Evolutionary conservation across 179 eudicot genomes (phyloP).

Genomic region (Silene coronaria): DNA sequence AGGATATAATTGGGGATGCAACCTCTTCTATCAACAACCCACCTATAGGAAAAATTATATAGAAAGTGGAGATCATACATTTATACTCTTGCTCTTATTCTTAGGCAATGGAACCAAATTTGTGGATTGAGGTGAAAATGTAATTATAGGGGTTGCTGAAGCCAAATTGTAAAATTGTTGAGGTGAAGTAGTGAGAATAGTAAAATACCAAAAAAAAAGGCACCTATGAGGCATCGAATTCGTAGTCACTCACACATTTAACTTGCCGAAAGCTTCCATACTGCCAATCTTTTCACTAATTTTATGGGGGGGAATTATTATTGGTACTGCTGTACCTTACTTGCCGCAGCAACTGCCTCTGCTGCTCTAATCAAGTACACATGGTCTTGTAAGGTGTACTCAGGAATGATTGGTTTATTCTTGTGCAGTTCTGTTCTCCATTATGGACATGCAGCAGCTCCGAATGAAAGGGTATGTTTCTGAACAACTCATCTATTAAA

Average conservation of each 20-base stretch:
- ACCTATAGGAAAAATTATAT: background rate
- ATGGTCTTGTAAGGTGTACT: background rate
- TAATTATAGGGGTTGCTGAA: background rate
- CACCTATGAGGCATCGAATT: background rate
- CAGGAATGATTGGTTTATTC: conserved; percentile 13
- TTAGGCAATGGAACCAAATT: background rate
- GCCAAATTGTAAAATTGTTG: background rate
- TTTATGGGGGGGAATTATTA: background rate
- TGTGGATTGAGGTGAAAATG: background rate
- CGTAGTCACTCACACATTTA: background rate
- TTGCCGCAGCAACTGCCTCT: background rate
- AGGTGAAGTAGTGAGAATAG: background rate
- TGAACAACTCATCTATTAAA: conserved; percentile 1
- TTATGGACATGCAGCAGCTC: conserved; percentile 99
- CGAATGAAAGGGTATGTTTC: conserved; percentile 85
- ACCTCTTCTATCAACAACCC: background rate
- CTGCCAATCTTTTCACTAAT: background rate
- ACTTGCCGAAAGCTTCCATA: background rate
- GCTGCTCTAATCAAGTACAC: background rate
- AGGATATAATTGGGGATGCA: background rate
- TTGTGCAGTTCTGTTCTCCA: conserved; percentile 83
- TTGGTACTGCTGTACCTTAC: background rate
- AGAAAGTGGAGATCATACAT: background rate
- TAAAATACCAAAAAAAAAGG: background rate
- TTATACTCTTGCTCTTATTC: background rate